phyloP scores from a whole-genome alignment of 2,329 filamentous ascomycete genomes.

The Septoria linicola region DNA sequence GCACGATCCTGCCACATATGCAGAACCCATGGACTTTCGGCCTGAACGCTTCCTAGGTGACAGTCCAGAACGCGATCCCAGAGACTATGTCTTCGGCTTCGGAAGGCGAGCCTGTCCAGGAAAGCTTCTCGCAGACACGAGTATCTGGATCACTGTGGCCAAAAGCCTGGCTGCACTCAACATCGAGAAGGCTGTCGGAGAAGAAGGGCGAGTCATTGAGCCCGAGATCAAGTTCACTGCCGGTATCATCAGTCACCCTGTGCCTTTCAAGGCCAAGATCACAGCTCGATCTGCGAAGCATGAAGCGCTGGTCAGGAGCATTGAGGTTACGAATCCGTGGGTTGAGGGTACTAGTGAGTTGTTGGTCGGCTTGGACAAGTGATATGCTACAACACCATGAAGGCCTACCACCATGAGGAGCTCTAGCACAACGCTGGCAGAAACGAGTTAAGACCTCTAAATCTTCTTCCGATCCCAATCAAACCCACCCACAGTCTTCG shows the following conservation, averaged over 20 bases:
- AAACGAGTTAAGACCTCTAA: too few species aligned
- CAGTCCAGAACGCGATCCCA: constrained; percentile 22
- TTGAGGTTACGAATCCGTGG: constrained; percentile 17
- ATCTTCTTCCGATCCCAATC: constrained; percentile 26
- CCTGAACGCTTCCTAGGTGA: constrained; percentile 29
- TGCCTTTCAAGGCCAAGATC: constrained; percentile 13
- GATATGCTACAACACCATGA: too few species aligned
- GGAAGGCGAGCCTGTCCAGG: constrained; percentile 24
- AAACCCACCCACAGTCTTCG: constrained; percentile 25
- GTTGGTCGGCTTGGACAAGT: background rate
- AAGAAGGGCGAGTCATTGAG: constrained; percentile 11
- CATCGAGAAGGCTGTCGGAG: constrained; percentile 12
- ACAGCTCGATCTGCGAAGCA: constrained; percentile 7
- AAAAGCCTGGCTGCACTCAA: constrained; percentile 15
- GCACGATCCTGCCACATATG: constrained; percentile 28
- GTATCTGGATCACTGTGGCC: constrained; percentile 19
- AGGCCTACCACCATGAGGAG: too few species aligned
- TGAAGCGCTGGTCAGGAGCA: constrained; percentile 14
- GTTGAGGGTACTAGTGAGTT: background rate
- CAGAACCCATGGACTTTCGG: constrained; percentile 33
- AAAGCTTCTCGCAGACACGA: constrained; percentile 14
- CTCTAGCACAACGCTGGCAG: too few species aligned
- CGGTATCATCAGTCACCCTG: constrained; percentile 21
- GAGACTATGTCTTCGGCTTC: constrained; percentile 22
- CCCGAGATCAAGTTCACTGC: constrained; percentile 12